phyloP scores from a whole-genome alignment of 2,329 filamentous ascomycete species.

The Xylaria digitata region DNA sequence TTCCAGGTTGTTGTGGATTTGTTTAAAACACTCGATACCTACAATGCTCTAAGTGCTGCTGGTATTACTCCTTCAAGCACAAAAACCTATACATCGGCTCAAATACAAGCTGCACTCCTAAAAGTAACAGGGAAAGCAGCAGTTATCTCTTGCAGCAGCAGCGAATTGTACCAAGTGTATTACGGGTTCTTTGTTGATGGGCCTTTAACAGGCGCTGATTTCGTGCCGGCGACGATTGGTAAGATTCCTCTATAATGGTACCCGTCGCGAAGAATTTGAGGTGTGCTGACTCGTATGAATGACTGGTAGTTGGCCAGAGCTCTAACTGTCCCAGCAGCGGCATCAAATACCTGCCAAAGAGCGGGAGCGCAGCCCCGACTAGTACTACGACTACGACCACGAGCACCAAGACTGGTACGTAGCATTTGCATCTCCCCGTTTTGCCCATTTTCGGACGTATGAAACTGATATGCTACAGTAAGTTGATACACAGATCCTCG shows the following conservation, averaged over 20 bases:
- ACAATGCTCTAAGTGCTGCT: conserved; percentile 70
- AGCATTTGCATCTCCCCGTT: no score
- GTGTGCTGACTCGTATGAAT: conserved; percentile 13
- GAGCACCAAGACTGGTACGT: conserved; percentile 45
- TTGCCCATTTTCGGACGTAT: background rate
- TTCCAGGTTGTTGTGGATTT: conserved; percentile 73
- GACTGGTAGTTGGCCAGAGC: conserved; percentile 64
- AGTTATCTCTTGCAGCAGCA: conserved; percentile 65
- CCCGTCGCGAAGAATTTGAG: no score
- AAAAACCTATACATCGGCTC: conserved; percentile 67
- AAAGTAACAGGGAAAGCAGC: conserved; percentile 63
- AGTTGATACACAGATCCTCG: conserved; percentile 4
- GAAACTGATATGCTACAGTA: conserved; percentile 24
- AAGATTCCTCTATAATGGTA: background rate
- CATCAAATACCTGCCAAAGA: conserved; percentile 74
- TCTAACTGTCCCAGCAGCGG: conserved; percentile 71
- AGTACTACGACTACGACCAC: conserved; percentile 53
- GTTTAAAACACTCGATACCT: conserved; percentile 74
- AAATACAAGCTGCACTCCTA: conserved; percentile 70
- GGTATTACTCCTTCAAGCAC: conserved; percentile 67
- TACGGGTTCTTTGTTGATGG: conserved; percentile 72
- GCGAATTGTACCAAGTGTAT: conserved; percentile 65
- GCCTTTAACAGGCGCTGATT: conserved; percentile 69
- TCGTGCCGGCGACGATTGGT: conserved; percentile 60
- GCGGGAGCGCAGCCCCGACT: conserved; percentile 39